These are phyloP conservation scores for Nannochloropsis limnetica DNA, from an alignment of 352 stramenopile species.

Conservation along the genomic window DNA sequence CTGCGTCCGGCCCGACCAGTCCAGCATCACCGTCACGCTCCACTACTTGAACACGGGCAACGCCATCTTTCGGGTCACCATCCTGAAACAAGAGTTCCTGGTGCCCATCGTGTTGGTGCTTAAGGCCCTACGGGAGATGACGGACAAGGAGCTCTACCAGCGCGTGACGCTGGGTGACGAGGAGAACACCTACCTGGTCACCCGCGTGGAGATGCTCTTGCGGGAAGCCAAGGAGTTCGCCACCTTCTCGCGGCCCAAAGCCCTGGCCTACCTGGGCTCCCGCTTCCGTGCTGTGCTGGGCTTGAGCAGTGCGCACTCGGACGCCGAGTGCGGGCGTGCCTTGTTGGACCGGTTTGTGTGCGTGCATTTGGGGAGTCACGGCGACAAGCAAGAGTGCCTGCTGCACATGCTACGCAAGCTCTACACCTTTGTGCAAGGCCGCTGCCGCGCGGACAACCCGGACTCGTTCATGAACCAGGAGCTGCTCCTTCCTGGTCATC, in stretches of 20 bases:
- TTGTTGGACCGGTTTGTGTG: constrained; percentile 67
- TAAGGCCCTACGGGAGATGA: constrained; percentile 73
- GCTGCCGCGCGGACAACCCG: constrained; percentile 89
- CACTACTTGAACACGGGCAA: constrained; percentile 97
- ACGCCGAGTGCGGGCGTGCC: constrained; percentile 75
- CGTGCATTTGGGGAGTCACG: constrained; percentile 81
- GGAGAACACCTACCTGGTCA: constrained; percentile 91
- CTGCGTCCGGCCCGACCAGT: constrained; percentile 87
- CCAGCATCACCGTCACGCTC: constrained; percentile 88
- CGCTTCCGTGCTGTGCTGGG: constrained; percentile 85
- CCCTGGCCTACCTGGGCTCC: constrained; percentile 86
- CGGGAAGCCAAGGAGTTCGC: constrained; percentile 82
- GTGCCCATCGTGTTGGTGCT: constrained; percentile 89
- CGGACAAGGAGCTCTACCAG: constrained; percentile 88
- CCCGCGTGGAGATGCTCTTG: constrained; percentile 89
- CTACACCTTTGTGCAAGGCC: constrained; percentile 86
- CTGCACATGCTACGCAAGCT: constrained; percentile 97
- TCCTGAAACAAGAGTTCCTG: constrained; percentile 92
- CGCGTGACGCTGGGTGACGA: constrained; percentile 81
- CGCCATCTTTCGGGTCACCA: constrained; percentile 86
- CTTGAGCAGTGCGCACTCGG: constrained; percentile 68
- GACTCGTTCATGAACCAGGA: constrained; percentile 98
- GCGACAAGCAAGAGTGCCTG: constrained; percentile 80
- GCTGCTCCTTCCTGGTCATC: constrained; percentile 79
- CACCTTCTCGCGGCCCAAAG: constrained; percentile 51